phyloP scores from a whole-genome alignment of 345 rosid species.

The Garcia nutans region DNA sequence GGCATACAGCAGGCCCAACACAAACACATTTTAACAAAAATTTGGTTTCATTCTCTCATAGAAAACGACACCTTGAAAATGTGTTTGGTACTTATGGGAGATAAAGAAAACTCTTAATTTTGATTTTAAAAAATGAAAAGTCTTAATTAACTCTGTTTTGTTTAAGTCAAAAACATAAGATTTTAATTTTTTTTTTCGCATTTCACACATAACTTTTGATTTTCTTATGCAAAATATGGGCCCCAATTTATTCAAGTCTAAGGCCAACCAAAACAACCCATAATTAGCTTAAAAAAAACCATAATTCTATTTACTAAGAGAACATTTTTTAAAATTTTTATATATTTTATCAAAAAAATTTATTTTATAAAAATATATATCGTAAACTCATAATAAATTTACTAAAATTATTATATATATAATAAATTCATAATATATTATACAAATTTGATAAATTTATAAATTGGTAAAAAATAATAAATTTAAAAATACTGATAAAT shows the following conservation, averaged over 20 bases:
- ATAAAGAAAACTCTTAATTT: neutral
- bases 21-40: neutral
- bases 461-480: too few species aligned
- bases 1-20: neutral
- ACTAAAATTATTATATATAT: too few species aligned
- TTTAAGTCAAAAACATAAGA: neutral
- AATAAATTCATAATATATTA: too few species aligned
- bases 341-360: too few species aligned
- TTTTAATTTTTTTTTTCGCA: neutral
- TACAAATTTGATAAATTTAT: too few species aligned
- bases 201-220: neutral
- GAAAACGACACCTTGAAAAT: constrained; percentile 18
- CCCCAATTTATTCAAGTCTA: neutral
- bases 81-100: neutral
- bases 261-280: neutral
- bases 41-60: neutral
- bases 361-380: too few species aligned
- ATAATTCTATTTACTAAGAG: neutral
- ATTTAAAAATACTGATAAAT: too few species aligned
- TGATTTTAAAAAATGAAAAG: neutral
- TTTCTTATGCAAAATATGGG: neutral
- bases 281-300: too few species aligned
- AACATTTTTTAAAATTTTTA: too few species aligned
- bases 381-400: too few species aligned
- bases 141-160: neutral